Evolutionary conservation across 345 rosid species (phyloP).

Genomic region (Rhizophora apiculata): DNA sequence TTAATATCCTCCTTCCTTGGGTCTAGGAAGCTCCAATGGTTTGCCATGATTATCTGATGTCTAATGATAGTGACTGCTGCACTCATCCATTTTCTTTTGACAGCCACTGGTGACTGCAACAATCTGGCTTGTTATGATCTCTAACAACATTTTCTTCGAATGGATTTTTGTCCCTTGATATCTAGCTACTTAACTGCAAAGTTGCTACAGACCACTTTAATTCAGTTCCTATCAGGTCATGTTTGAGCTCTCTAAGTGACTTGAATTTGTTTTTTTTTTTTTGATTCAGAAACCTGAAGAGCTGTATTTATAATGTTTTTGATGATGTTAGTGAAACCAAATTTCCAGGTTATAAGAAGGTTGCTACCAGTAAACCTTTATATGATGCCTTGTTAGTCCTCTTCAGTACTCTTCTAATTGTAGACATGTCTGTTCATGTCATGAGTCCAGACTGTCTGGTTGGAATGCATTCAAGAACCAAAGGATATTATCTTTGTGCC

Average conservation of each 20-base stretch:
- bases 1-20: no score
- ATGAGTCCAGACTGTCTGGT: conserved; percentile 67
- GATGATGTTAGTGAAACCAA: conserved; percentile 51
- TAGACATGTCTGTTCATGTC: conserved; percentile 16
- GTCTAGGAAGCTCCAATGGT: neutral
- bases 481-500: conserved; percentile 84
- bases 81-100: neutral
- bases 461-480: conserved; percentile 70
- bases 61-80: neutral
- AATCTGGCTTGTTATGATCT: neutral
- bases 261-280: conserved; percentile 12
- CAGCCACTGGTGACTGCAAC: neutral
- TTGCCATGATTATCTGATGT: neutral
- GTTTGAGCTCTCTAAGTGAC: neutral
- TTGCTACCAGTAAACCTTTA: conserved; percentile 23
- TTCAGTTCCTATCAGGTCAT: neutral
- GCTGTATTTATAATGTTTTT: conserved; percentile 58
- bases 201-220: no score
- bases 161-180: neutral
- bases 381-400: conserved; percentile 1
- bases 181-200: no score
- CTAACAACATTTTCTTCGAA: neutral
- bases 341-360: conserved; percentile 82
- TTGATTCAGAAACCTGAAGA: conserved; percentile 64
- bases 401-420: conserved; percentile 2